Conservation (phyloP, 805 yeast genomes). For the Nakazawaea molendinolei region DNA sequence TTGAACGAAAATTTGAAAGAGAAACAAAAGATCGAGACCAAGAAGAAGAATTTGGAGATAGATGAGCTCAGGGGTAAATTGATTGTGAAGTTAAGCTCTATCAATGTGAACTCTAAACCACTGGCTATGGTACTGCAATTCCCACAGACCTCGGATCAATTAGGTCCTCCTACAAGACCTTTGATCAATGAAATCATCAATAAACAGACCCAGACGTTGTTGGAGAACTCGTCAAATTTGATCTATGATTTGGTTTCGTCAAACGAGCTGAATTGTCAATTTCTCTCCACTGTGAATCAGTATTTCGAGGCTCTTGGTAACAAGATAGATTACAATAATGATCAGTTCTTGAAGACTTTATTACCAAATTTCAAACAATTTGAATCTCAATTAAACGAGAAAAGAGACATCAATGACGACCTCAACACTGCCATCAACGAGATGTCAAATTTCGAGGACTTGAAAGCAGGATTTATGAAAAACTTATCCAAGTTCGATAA, state of each 20-base stretch:
- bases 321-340: not conserved
- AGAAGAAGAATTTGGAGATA: slow-evolving; percentile 8
- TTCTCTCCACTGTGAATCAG: not conserved
- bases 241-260: slow-evolving; percentile 7
- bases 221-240: slow-evolving; percentile 11
- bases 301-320: slow-evolving; percentile 2
- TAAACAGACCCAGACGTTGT: slow-evolving; percentile 6
- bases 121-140: no score
- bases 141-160: not conserved
- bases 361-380: slow-evolving; percentile 4
- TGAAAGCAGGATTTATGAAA: slow-evolving; percentile 11
- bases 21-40: slow-evolving; percentile 8
- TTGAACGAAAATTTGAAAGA: slow-evolving; percentile 10
- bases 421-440: not conserved
- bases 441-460: slow-evolving; percentile 7
- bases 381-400: not conserved
- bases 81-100: slow-evolving; percentile 3
- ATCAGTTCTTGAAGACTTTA: not conserved
- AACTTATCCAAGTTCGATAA: slow-evolving; percentile 16
- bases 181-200: slow-evolving; percentile 6
- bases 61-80: slow-evolving; percentile 10
- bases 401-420: not conserved
- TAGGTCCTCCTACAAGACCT: slow-evolving; percentile 1
- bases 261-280: slow-evolving; percentile 4
- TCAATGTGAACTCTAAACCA: not conserved